Evolutionary conservation across 257 asterid genomes (phyloP).

Genomic region (Nicotiana tomentosiformis): DNA sequence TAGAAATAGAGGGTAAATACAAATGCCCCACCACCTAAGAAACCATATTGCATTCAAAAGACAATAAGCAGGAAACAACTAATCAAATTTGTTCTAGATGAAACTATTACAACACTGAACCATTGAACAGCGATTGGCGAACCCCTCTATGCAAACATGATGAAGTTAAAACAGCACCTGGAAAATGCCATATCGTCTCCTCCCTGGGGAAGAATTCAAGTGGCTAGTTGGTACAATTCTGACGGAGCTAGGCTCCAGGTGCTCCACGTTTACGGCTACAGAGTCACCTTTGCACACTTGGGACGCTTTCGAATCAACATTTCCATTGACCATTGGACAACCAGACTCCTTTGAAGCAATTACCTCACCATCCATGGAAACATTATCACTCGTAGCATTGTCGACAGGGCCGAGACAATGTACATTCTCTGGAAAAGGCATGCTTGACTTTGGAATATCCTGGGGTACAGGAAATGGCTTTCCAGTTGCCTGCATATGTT

Average conservation of each 20-base stretch:
- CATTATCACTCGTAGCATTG: conserved; percentile 25
- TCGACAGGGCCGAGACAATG: conserved; percentile 43
- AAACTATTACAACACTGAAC: not conserved
- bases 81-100: not conserved
- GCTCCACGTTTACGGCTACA: conserved; percentile 8
- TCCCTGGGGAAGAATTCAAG: not conserved
- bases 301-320: conserved; percentile 26
- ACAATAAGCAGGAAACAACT: not conserved
- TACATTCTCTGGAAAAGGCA: conserved; percentile 49
- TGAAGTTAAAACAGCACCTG: conserved; percentile 8
- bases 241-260: conserved; percentile 25
- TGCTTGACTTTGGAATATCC: conserved; percentile 44
- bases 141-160: not conserved
- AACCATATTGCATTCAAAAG: not conserved
- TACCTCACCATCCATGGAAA: conserved; percentile 21
- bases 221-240: not conserved
- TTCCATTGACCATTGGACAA: conserved; percentile 25
- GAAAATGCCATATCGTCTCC: not conserved
- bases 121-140: not conserved
- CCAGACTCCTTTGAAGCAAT: conserved; percentile 37
- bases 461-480: conserved; percentile 31
- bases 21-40: not conserved
- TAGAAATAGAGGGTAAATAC: not conserved
- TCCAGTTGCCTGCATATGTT: conserved; percentile 29
- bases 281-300: conserved; percentile 25